Conservation (phyloP, 1,284 basidiomycete species). For the Ceratobasidium sp. region DNA sequence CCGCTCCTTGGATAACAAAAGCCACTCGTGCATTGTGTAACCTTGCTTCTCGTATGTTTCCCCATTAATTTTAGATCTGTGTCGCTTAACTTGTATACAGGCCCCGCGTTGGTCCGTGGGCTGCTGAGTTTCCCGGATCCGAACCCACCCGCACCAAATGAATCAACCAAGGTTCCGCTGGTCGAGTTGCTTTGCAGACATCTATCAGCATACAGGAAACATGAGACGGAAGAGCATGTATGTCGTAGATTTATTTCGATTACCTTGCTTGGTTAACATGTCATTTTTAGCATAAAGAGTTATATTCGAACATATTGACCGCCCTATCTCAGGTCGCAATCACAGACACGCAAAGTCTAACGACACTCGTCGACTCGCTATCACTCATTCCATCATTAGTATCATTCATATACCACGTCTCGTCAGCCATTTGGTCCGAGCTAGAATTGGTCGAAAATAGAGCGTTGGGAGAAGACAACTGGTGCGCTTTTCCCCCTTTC, state of each 20-base stretch:
- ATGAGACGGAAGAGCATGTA: constrained; percentile 22
- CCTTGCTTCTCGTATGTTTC: constrained; percentile 15
- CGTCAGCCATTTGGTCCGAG: constrained; percentile 70
- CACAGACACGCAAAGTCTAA: constrained; percentile 59
- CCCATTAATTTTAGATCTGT: background rate
- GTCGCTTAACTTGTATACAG: background rate
- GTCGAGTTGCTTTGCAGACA: constrained; percentile 20
- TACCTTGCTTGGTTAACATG: no score
- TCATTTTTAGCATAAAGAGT: constrained; percentile 2
- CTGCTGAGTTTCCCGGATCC: constrained; percentile 6
- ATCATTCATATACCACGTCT: constrained; percentile 60
- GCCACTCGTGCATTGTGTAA: constrained; percentile 5
- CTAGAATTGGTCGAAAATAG: constrained; percentile 50
- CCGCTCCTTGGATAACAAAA: constrained; percentile 2
- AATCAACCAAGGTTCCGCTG: constrained; percentile 3
- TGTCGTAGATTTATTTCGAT: background rate
- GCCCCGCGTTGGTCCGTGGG: background rate
- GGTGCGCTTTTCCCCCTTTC: constrained; percentile 38
- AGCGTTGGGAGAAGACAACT: constrained; percentile 51
- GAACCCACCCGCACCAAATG: background rate
- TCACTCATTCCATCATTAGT: constrained; percentile 68
- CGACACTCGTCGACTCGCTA: constrained; percentile 59
- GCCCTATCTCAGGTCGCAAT: constrained; percentile 58
- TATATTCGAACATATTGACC: constrained; percentile 11
- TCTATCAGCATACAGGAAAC: background rate